Evolutionary conservation across 2,329 filamentous ascomycete species (phyloP).

Genomic region (Arthroderma sp.): DNA sequence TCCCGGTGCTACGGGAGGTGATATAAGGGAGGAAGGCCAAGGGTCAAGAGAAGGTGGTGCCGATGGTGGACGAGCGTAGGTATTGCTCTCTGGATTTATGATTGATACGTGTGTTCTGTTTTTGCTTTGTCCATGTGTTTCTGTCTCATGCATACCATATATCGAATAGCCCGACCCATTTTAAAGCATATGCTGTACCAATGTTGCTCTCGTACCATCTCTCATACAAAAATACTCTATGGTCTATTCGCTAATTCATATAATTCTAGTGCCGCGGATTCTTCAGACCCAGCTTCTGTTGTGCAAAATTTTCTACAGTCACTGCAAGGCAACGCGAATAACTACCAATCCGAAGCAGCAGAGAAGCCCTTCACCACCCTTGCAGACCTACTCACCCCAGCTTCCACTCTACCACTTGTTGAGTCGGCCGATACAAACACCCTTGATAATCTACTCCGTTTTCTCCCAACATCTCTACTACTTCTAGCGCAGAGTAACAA

Average conservation of each 20-base stretch:
- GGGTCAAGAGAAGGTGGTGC: slow-evolving; percentile 81
- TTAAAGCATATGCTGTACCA: background rate
- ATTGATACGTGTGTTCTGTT: slow-evolving; percentile 2
- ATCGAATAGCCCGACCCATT: background rate
- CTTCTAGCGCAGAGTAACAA: slow-evolving; percentile 58
- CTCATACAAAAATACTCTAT: background rate
- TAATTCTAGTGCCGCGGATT: slow-evolving; percentile 43
- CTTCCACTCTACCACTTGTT: slow-evolving; percentile 65
- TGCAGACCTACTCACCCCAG: slow-evolving; percentile 67
- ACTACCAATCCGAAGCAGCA: slow-evolving; percentile 34
- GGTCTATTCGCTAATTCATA: background rate
- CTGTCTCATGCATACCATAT: background rate
- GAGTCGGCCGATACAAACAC: slow-evolving; percentile 51
- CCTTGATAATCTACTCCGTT: slow-evolving; percentile 61
- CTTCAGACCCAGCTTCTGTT: slow-evolving; percentile 58
- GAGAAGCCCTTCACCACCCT: slow-evolving; percentile 67
- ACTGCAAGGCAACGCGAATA: slow-evolving; percentile 40
- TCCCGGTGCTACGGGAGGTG: slow-evolving; percentile 74
- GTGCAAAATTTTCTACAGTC: slow-evolving; percentile 85
- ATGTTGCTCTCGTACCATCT: background rate
- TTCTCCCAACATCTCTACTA: slow-evolving; percentile 66
- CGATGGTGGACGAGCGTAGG: slow-evolving; percentile 99
- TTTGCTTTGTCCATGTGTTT: background rate
- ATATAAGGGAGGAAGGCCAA: slow-evolving; percentile 80
- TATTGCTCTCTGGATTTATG: slow-evolving; percentile 36